Conservation (phyloP, 352 stramenopile genomes). For the Phytophthora syringae region DNA sequence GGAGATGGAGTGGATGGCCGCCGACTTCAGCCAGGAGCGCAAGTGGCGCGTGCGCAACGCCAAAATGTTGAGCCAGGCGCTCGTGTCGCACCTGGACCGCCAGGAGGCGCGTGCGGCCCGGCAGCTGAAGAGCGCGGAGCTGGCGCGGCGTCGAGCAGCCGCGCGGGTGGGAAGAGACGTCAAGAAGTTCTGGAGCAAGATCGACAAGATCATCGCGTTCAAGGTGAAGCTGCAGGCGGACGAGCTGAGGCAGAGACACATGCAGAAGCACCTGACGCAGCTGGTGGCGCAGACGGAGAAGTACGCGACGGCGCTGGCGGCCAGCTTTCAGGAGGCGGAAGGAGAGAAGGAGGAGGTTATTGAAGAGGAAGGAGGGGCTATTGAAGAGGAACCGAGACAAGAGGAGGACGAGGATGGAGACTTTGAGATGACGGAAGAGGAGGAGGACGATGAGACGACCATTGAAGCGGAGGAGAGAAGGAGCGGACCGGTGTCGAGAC, state of each 20-base stretch:
- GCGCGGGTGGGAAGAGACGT: constrained; percentile 90
- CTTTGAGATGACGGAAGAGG: constrained; percentile 23
- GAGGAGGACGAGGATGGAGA: constrained; percentile 62
- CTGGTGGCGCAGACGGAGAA: constrained; percentile 97
- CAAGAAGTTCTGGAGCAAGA: constrained; percentile 96
- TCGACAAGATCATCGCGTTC: constrained; percentile 98
- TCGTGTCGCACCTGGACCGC: constrained; percentile 41
- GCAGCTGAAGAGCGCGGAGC: constrained; percentile 47
- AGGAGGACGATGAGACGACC: constrained; percentile 90
- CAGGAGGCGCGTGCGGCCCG: constrained; percentile 31
- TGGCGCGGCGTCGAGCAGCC: constrained; percentile 56
- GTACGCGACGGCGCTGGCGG: constrained; percentile 91
- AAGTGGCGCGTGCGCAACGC: constrained; percentile 83
- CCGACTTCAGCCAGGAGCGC: constrained; percentile 92
- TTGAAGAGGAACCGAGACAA: constrained; percentile 70
- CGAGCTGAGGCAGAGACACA: constrained; percentile 84
- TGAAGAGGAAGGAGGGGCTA: constrained; percentile 37
- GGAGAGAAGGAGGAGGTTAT: constrained; percentile 5
- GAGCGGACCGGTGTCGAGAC: constrained; percentile 35
- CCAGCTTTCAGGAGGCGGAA: constrained; percentile 57
- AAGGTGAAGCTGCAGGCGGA: constrained; percentile 96
- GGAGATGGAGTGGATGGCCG: constrained; percentile 94
- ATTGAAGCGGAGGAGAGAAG: constrained; percentile 83
- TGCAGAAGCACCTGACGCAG: constrained; percentile 97
- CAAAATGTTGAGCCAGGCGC: constrained; percentile 72